These are phyloP conservation scores for Eucalyptus marginata DNA, from an alignment of 345 rosid genomes.

Conservation along the genomic window DNA sequence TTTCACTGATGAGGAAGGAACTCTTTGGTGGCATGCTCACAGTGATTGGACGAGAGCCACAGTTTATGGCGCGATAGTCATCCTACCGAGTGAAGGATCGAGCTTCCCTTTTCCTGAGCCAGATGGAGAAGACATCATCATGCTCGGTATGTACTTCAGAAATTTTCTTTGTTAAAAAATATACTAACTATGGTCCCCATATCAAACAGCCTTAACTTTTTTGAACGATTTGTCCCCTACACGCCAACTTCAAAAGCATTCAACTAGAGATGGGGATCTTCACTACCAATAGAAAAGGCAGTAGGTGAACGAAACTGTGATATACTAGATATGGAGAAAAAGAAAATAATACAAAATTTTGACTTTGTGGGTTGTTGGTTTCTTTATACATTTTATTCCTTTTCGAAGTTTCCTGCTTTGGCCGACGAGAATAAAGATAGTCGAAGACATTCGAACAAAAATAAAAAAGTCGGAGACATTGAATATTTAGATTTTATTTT, in stretches of 20 bases:
- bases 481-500: not conserved
- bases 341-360: not conserved
- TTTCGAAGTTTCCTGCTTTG: not conserved
- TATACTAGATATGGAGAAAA: not conserved
- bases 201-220: not conserved
- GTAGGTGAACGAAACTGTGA: not conserved
- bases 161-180: not conserved
- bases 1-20: slow-evolving; percentile 24
- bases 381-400: not conserved
- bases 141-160: not conserved
- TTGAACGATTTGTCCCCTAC: not conserved
- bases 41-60: slow-evolving; percentile 38
- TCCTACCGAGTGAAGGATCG: slow-evolving; percentile 2
- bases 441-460: not conserved
- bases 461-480: not conserved
- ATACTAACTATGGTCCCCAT: not conserved
- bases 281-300: not conserved
- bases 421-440: not conserved
- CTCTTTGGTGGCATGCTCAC: slow-evolving; percentile 50
- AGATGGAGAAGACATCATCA: slow-evolving; percentile 17
- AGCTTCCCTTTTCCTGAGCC: slow-evolving; percentile 16
- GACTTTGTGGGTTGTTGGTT: not conserved
- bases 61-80: slow-evolving; percentile 26
- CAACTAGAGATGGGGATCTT: not conserved
- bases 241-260: not conserved